Percentiles rank a stretch among this genome's conserved stretches.
phyloP scores from a whole-genome alignment of 2,329 filamentous ascomycete genomes.

The Rhytidhysteron rufulum region DNA sequence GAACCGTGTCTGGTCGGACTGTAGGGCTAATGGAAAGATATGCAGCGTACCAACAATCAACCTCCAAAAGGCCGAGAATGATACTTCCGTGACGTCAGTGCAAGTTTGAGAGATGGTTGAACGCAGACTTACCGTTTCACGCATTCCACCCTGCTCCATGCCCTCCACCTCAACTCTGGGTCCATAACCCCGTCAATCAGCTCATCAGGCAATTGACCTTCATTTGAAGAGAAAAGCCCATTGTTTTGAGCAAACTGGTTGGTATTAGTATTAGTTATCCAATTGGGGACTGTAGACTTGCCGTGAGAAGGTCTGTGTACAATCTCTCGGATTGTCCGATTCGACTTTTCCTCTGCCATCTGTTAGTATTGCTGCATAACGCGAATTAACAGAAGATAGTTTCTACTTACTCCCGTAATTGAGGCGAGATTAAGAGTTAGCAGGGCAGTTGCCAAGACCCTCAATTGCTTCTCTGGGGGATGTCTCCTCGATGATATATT shows the following conservation, averaged over 20 bases:
- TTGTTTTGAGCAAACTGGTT: conserved; percentile 45
- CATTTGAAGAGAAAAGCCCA: conserved; percentile 48
- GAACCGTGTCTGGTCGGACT: conserved; percentile 44
- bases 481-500: conserved; percentile 39
- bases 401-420: conserved; percentile 46
- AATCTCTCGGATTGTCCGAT: conserved; percentile 50
- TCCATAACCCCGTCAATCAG: conserved; percentile 44
- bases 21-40: conserved; percentile 47
- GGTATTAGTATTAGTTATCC: conserved; percentile 9
- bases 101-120: too few species aligned
- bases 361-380: conserved; percentile 4
- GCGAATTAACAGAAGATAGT: too few species aligned
- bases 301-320: conserved; percentile 48
- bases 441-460: conserved; percentile 45
- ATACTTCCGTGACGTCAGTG: too few species aligned
- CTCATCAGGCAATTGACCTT: conserved; percentile 32
- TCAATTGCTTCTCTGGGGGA: conserved; percentile 40
- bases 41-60: conserved; percentile 48
- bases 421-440: conserved; percentile 49
- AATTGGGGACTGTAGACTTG: conserved; percentile 13
- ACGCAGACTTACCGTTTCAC: conserved; percentile 45
- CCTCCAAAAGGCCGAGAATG: conserved; percentile 45
- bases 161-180: conserved; percentile 48
- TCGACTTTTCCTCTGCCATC: conserved; percentile 30
- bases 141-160: conserved; percentile 52